These are phyloP conservation scores for Xylariaceae sp. DNA, from an alignment of 2,329 filamentous ascomycete species.

Conservation along the genomic window DNA sequence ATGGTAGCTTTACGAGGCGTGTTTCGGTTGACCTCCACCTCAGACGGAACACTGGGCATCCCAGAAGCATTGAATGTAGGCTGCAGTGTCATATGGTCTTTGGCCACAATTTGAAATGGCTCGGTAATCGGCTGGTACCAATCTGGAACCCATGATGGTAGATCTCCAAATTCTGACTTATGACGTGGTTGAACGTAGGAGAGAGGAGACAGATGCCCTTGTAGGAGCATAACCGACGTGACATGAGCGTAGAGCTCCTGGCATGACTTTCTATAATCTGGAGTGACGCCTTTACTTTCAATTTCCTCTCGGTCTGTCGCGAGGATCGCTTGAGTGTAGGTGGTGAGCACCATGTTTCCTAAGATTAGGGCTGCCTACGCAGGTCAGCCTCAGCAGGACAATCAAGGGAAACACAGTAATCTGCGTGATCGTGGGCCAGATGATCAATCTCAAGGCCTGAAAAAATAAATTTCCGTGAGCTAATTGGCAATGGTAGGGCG, in stretches of 20 bases:
- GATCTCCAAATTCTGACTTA: not conserved
- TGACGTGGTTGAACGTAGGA: constrained; percentile 27
- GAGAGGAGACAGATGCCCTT: constrained; percentile 24
- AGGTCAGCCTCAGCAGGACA: constrained; percentile 19
- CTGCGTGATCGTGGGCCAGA: constrained; percentile 16
- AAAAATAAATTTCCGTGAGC: not conserved
- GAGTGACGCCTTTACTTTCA: constrained; percentile 17
- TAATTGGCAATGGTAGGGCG: not conserved
- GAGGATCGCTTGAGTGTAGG: constrained; percentile 30
- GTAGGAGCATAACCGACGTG: constrained; percentile 26
- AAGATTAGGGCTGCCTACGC: constrained; percentile 15
- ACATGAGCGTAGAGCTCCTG: constrained; percentile 27
- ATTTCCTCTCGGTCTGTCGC: constrained; percentile 28
- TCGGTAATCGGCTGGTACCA: constrained; percentile 31
- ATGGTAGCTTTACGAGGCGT: not conserved
- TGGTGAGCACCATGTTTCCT: constrained; percentile 23
- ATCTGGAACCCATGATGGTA: constrained; percentile 37
- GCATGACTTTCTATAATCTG: constrained; percentile 30
- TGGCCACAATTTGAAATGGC: constrained; percentile 15
- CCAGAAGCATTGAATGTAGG: constrained; percentile 10
- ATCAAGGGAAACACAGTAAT: constrained; percentile 7
- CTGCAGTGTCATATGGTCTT: constrained; percentile 6
- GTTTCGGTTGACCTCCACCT: not conserved
- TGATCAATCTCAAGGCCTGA: constrained; percentile 1
- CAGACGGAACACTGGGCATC: not conserved